phyloP scores from a whole-genome alignment of 169 alveolate species.

The Cryptosporidium baileyi region DNA sequence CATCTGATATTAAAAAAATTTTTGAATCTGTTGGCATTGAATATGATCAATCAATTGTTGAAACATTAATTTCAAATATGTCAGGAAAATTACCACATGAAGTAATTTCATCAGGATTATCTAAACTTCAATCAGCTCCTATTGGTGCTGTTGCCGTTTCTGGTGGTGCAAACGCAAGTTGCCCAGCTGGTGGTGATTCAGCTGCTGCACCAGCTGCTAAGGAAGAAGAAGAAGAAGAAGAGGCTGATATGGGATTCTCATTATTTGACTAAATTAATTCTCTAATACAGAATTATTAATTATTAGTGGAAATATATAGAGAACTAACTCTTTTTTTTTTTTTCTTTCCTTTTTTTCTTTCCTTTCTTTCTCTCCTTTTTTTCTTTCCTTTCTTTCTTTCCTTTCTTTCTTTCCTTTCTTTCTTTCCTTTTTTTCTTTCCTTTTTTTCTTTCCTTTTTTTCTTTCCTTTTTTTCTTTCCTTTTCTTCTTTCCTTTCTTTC shows the following conservation, averaged over 20 bases:
- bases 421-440: too few species aligned
- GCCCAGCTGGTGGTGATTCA: conserved; percentile 63
- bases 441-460: too few species aligned
- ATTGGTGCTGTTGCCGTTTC: conserved; percentile 61
- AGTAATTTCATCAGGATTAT: conserved; percentile 72
- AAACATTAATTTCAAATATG: conserved; percentile 68
- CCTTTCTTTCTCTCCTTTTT: neutral
- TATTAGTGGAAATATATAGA: conserved; percentile 18
- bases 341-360: neutral
- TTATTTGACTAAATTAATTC: conserved; percentile 57
- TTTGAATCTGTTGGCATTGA: conserved; percentile 76
- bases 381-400: too few species aligned
- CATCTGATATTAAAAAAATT: conserved; percentile 71
- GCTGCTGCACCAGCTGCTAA: conserved; percentile 34
- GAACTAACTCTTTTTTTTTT: neutral
- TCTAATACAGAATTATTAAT: conserved; percentile 13
- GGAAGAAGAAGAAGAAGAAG: conserved; percentile 73
- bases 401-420: too few species aligned
- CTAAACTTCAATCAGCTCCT: conserved; percentile 70
- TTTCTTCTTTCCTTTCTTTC: neutral
- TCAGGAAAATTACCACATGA: conserved; percentile 76
- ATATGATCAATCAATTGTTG: conserved; percentile 69
- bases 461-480: too few species aligned
- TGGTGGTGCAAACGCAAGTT: conserved; percentile 43
- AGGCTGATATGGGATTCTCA: conserved; percentile 71